Evolutionary conservation across 139 green algal species (phyloP), one percentile per base, ranked within the genome.

Genomic region (Picochlorum sp.): DNA sequence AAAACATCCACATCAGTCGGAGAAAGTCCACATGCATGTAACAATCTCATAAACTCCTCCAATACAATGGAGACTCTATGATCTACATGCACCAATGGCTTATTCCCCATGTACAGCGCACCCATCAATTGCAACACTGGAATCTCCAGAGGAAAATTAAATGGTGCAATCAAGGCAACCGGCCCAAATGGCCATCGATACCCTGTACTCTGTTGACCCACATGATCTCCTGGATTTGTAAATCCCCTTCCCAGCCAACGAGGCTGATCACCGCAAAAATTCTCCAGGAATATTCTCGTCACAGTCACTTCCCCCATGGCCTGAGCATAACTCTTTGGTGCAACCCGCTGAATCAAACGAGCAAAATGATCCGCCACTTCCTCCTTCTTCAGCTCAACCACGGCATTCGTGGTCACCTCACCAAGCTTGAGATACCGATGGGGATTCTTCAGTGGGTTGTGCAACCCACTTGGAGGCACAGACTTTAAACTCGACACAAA

Each of bases 131-230:
- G 92, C 38, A 98, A 88, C 28, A 82, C 88, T 0, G 92, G 92
- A 71, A 98, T 98, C 74, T 98, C 92, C 46, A 98, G 79, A 2
- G 92, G 92, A 72, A 98, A 98, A 81, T 98, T 98, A 85, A 98
- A 98, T 45, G 92, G 92, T 2, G 92, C 92, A 80, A 98, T 93
- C 20, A 98, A 61, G 0, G 78, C 82, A 28, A 98, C 92, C 10
- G 84, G 78, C 18, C 89, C 89, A 51, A 86, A 98, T 2, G 92
- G 92, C 88, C 87, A 98, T 13, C 92, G 76, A 62, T 84, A 74
- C 24, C 92, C 89, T 18, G 69, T 66, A 75, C 82, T 92, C 58
- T 68, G 74, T 79, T 98, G 92, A 2, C 92, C 92, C 2, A 61
- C 11, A 71, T 98, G 90, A 79, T 97, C 92, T 2, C 92, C 92